These are phyloP conservation scores for Geosmithia flava DNA, from an alignment of 2,329 filamentous ascomycete genomes.

Conservation along the genomic window DNA sequence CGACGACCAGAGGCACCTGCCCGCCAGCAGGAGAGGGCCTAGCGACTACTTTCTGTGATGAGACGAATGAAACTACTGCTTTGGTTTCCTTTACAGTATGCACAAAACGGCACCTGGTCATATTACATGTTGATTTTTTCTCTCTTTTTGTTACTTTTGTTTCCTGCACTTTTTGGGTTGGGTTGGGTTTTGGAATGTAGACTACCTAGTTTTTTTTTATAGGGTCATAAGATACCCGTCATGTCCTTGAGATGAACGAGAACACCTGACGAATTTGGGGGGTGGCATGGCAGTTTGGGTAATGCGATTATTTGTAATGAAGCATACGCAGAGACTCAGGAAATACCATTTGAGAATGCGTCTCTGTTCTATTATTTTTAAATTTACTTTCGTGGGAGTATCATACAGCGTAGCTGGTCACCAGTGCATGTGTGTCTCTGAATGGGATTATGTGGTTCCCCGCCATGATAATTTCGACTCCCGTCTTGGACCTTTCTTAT, in stretches of 20 bases:
- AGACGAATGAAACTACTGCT: too few relatives aligned
- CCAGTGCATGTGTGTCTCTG: background rate
- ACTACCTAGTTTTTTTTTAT: slow-evolving; percentile 16
- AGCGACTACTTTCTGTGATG: slow-evolving; percentile 57
- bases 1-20: slow-evolving; percentile 70
- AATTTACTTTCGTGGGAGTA: too few relatives aligned
- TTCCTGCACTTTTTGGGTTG: slow-evolving; percentile 5
- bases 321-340: background rate
- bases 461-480: background rate
- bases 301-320: background rate
- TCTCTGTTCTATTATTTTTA: background rate
- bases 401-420: too few relatives aligned
- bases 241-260: slow-evolving; percentile 14
- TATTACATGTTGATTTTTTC: background rate
- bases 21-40: slow-evolving; percentile 54
- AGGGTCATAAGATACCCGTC: slow-evolving; percentile 26
- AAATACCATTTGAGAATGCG: background rate
- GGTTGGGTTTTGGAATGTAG: slow-evolving; percentile 21
- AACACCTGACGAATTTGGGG: background rate
- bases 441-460: background rate
- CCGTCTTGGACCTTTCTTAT: background rate
- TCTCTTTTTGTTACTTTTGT: slow-evolving; percentile 7
- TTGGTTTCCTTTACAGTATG: too few relatives aligned
- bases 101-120: background rate
- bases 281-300: background rate